Percentiles rank a stretch among this genome's conserved stretches.
Conservation (phyloP, 768 basidiomycete species). For the Mycena albidolilacea region DNA sequence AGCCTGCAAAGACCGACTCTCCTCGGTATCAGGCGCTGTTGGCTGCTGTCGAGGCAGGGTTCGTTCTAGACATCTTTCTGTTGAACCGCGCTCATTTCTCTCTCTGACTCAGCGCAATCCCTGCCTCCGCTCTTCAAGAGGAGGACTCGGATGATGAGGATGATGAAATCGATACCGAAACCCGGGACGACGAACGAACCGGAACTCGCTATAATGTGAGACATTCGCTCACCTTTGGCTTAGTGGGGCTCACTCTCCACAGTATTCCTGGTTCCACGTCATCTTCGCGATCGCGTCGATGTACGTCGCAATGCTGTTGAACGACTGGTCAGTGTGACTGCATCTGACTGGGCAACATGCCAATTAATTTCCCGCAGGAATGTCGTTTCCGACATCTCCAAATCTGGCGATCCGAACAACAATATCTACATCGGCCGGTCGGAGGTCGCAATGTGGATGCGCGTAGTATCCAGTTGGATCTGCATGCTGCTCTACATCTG, state of each 20-base stretch:
- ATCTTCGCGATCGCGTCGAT: constrained; percentile 96
- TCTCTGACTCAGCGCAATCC: constrained; percentile 78
- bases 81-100: constrained; percentile 13
- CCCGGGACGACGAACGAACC: constrained; percentile 91
- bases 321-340: constrained; percentile 85
- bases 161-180: constrained; percentile 81
- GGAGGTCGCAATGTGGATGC: constrained; percentile 99
- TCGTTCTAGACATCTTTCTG: constrained; percentile 41
- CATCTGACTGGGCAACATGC: constrained; percentile 9
- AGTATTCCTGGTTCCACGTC: constrained; percentile 99
- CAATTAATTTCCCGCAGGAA: constrained; percentile 65
- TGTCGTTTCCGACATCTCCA: constrained; percentile 71
- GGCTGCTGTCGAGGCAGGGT: constrained; percentile 98
- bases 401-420: constrained; percentile 69
- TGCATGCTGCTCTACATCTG: constrained; percentile 89
- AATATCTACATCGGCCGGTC: constrained; percentile 93
- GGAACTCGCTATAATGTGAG: constrained; percentile 96
- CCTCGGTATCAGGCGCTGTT: constrained; percentile 94
- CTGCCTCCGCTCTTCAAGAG: constrained; percentile 92
- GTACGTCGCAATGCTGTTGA: constrained; percentile 98
- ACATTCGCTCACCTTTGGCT: constrained; percentile 9
- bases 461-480: constrained; percentile 95
- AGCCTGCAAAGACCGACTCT: constrained; percentile 87
- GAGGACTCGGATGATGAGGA: constrained; percentile 86
- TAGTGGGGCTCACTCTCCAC: constrained; percentile 24